Base-by-base conservation (phyloP, 371 early-diverging fungal species). In the Mortierella sp. region DNA sequence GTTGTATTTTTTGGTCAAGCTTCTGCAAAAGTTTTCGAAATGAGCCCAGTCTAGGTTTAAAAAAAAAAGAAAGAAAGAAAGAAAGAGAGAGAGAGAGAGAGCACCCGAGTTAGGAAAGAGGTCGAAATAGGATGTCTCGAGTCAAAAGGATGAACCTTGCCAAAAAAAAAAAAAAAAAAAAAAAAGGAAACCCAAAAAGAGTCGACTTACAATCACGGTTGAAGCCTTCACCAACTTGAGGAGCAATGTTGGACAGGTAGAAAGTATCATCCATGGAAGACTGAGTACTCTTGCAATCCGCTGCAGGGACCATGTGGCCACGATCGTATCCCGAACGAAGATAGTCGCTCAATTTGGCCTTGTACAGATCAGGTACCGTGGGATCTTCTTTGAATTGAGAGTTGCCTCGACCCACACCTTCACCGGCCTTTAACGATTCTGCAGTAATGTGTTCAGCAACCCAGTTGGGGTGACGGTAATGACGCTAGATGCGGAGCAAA, bases 231-330 rank as follows among this genome's bases (percentile, higher is more conserved):
- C 94, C 94, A 18, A 94, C 94, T 74, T 95, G 95, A 43, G 95
- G 95, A 28, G 91, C 82, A 65, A 94, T 94, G 72, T 95, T 95
- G 53, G 93, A 88, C 55, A 95, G 71, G 53, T 87, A 83, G 64
- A 94, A 94, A 2, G 94, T 95, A 55, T 94, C 94, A 61, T 92
- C 83, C 94, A 93, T 91, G 19, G 92, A 86, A n/a, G 71, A 75
- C 64, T 91, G 87, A 18, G 87, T 84, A 68, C 80, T 84, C 79
- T 92, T 93, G 70, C 89, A 89, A 72, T 95, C 93, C 1, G 92
- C 94, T 4, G 94, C 94, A n/a, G 94, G 93, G 2, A 84, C 93
- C 93, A 94, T 89, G 62, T 95, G 95, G 59, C 94, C 94, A 65
- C 95, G 88, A 74, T 94, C 94, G 74, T 90, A 95, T 23, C 91